Conservation (phyloP, 2,329 filamentous ascomycete genomes). For the Clarireedia monteithiana region DNA sequence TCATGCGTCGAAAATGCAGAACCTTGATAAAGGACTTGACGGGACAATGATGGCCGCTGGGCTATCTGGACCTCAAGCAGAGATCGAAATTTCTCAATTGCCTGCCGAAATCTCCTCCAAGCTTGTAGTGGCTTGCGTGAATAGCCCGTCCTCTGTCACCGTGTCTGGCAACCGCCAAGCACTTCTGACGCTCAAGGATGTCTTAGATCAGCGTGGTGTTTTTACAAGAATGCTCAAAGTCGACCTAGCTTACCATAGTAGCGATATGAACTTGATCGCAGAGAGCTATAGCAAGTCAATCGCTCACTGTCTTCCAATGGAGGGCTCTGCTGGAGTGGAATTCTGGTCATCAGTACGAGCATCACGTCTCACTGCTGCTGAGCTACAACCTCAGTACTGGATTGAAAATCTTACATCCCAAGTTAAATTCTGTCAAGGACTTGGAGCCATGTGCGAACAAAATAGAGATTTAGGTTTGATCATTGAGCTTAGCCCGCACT, state of each 20-base stretch:
- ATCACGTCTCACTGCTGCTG: no score
- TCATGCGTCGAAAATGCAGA: slow-evolving; percentile 5
- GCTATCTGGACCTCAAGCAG: slow-evolving; percentile 9
- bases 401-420: slow-evolving; percentile 35
- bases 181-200: slow-evolving; percentile 10
- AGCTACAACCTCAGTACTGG: slow-evolving; percentile 33
- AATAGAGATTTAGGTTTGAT: neutral
- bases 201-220: slow-evolving; percentile 15
- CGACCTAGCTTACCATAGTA: neutral
- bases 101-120: neutral
- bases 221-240: slow-evolving; percentile 13
- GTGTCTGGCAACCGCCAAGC: slow-evolving; percentile 13
- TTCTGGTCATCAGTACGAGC: no score
- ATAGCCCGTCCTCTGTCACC: slow-evolving; percentile 16
- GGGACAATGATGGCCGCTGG: slow-evolving; percentile 44
- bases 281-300: neutral
- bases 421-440: slow-evolving; percentile 22
- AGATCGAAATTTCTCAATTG: slow-evolving; percentile 13
- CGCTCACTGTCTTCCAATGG: no score
- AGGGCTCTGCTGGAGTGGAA: no score
- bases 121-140: slow-evolving; percentile 26
- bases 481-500: slow-evolving; percentile 16
- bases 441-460: neutral
- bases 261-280: neutral
- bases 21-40: slow-evolving; percentile 27